phyloP scores from a whole-genome alignment of 2,329 filamentous ascomycete genomes.

The Mollisiaceae sp. region DNA sequence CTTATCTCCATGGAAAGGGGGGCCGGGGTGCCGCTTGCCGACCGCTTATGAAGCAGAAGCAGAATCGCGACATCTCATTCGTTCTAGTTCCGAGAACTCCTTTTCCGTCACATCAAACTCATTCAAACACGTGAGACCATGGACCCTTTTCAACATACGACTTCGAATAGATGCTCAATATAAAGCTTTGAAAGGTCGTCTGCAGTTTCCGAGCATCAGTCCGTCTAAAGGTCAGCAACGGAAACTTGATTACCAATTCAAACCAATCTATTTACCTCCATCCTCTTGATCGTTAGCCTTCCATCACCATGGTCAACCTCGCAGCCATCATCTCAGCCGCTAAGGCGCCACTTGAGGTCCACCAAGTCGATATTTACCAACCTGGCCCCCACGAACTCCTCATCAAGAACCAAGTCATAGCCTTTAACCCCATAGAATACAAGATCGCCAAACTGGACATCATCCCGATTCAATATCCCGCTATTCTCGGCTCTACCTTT shows the following conservation, averaged over 20 bases:
- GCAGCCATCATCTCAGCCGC: constrained; percentile 32
- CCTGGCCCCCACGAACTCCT: constrained; percentile 39
- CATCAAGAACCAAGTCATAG: constrained; percentile 42
- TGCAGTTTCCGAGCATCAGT: not conserved
- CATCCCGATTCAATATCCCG: constrained; percentile 36
- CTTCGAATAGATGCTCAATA: not conserved
- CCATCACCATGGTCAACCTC: constrained; percentile 35
- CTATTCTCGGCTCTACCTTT: constrained; percentile 41
- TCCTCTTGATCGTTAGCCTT: constrained; percentile 1
- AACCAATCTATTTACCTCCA: not conserved
- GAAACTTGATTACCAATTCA: not conserved
- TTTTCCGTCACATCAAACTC: too few species aligned
- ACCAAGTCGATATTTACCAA: constrained; percentile 43
- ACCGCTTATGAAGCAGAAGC: too few species aligned
- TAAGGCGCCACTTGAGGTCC: constrained; percentile 43
- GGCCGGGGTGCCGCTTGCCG: too few species aligned
- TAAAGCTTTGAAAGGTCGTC: not conserved
- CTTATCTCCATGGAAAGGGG: too few species aligned
- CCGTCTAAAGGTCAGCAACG: not conserved
- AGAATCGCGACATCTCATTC: too few species aligned
- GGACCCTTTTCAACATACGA: not conserved
- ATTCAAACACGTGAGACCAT: not conserved
- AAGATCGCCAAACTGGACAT: constrained; percentile 38
- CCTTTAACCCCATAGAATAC: constrained; percentile 46
- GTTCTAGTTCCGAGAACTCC: too few species aligned